Conservation (phyloP, 2,329 filamentous ascomycete genomes). For the Xylariaceae sp. region DNA sequence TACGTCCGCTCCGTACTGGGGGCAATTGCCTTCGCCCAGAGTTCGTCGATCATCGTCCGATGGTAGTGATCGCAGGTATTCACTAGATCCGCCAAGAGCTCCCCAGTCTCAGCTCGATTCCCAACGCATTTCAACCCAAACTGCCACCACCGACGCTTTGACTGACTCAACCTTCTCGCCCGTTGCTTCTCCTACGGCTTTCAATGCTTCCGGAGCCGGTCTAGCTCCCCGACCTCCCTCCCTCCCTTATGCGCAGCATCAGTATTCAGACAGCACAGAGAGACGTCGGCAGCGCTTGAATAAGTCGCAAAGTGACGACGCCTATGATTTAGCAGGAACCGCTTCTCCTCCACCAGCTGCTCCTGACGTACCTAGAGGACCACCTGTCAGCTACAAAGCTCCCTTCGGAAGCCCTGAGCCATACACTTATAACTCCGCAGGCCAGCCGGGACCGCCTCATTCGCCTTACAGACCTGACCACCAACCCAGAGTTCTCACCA, state of each 20-base stretch:
- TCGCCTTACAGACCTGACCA: slow-evolving; percentile 25
- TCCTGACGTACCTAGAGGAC: slow-evolving; percentile 58
- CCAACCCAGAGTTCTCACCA: slow-evolving; percentile 18
- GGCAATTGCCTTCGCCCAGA: slow-evolving; percentile 50
- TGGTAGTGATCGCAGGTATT: slow-evolving; percentile 30
- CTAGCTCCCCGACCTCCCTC: slow-evolving; percentile 59
- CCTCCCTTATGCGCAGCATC: slow-evolving; percentile 43
- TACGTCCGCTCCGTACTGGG: slow-evolving; percentile 52
- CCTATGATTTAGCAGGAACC: slow-evolving; percentile 30
- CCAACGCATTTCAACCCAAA: slow-evolving; percentile 54
- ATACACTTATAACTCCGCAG: slow-evolving; percentile 29
- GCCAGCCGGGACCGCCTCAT: slow-evolving; percentile 28
- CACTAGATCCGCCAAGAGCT: slow-evolving; percentile 31
- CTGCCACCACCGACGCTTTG: slow-evolving; percentile 49
- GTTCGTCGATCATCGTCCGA: slow-evolving; percentile 38
- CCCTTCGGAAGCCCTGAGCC: slow-evolving; percentile 40
- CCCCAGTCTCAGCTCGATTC: slow-evolving; percentile 34
- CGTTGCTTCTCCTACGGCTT: slow-evolving; percentile 50
- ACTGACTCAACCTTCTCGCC: slow-evolving; percentile 58
- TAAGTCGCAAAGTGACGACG: slow-evolving; percentile 41
- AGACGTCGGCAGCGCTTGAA: slow-evolving; percentile 37
- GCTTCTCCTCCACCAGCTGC: slow-evolving; percentile 45
- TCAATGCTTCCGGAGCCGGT: slow-evolving; percentile 48
- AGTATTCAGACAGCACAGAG: slow-evolving; percentile 41
- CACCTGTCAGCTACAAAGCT: slow-evolving; percentile 54